Percentiles rank a stretch among this genome's conserved stretches.
These are phyloP conservation scores for Trichoderma sp. DNA, from an alignment of 2,329 filamentous ascomycete genomes.

Conservation along the genomic window DNA sequence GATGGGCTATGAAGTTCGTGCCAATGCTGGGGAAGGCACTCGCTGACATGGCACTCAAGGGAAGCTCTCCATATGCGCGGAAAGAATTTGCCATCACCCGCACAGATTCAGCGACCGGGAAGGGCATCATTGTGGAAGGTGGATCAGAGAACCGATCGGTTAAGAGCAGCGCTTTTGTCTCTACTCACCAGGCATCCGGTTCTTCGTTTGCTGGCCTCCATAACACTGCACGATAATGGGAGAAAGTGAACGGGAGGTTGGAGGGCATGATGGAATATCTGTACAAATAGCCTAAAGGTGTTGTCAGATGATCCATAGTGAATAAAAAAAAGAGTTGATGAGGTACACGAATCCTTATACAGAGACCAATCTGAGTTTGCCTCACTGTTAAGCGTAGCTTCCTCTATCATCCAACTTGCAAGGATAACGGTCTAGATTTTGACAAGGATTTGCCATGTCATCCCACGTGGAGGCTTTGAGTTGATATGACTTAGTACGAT, in stretches of 20 bases:
- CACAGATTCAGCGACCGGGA: not conserved
- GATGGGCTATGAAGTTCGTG: not conserved
- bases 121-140: not conserved
- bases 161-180: not conserved
- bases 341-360: not conserved
- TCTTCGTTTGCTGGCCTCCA: not conserved
- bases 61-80: not conserved
- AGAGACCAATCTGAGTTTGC: not conserved
- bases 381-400: not conserved
- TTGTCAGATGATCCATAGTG: too few species aligned
- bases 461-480: not conserved
- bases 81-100: not conserved
- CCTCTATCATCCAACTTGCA: not conserved
- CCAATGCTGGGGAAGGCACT: not conserved
- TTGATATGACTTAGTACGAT: not conserved
- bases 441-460: not conserved
- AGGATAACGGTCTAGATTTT: not conserved
- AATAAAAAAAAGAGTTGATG: too few species aligned
- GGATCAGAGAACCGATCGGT: not conserved
- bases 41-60: not conserved
- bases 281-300: too few species aligned
- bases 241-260: not conserved
- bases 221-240: not conserved
- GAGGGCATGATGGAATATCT: too few species aligned
- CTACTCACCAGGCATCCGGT: not conserved